phyloP scores from a whole-genome alignment of 768 basidiomycete species.

The Sarcodon sp. region DNA sequence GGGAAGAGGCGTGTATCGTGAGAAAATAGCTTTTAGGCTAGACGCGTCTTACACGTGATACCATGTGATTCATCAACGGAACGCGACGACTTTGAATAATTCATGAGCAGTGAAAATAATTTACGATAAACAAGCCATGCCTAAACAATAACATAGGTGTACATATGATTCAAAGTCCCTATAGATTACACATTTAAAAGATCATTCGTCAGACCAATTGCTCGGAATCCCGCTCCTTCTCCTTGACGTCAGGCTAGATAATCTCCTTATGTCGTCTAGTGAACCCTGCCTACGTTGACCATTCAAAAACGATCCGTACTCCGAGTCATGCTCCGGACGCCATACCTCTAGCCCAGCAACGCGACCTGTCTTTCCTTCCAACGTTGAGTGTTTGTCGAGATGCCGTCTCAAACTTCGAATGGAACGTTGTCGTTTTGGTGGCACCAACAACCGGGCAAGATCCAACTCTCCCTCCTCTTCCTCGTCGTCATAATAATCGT shows the following conservation, averaged over 20 bases:
- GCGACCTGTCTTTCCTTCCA: background rate
- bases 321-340: background rate
- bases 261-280: background rate
- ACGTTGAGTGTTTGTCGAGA: conserved; percentile 19
- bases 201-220: background rate
- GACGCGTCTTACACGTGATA: too few species aligned
- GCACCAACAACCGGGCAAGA: conserved; percentile 54
- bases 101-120: too few species aligned
- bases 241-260: background rate
- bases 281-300: background rate
- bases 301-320: background rate
- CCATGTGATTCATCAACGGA: too few species aligned
- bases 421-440: conserved; percentile 60
- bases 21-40: too few species aligned
- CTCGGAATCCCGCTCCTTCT: background rate
- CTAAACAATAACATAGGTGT: background rate
- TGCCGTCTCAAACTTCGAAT: conserved; percentile 62
- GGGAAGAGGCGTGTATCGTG: too few species aligned
- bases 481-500: conserved; percentile 27
- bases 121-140: too few species aligned
- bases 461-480: conserved; percentile 46
- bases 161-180: background rate
- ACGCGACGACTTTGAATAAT: too few species aligned
- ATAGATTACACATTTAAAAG: background rate
- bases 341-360: background rate